phyloP scores from a whole-genome alignment of 768 basidiomycete species.

The Termitomyces sp. region DNA sequence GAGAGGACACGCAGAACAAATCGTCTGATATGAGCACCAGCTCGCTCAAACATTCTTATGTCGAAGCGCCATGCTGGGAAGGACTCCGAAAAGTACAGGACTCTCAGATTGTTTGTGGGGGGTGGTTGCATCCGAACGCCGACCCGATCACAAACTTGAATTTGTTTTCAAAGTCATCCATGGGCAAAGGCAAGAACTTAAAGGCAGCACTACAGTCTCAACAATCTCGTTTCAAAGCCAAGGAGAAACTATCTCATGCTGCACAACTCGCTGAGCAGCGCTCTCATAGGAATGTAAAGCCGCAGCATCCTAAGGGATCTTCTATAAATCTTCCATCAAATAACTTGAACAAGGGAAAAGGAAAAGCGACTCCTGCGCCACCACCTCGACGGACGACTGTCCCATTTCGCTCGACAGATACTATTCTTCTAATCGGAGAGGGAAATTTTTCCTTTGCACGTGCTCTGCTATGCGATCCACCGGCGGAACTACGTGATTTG shows the following conservation, averaged over 20 bases:
- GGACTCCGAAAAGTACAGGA: neutral
- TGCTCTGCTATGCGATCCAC: constrained; percentile 52
- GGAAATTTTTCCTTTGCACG: constrained; percentile 92
- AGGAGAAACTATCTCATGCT: constrained; percentile 47
- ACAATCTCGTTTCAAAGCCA: constrained; percentile 57
- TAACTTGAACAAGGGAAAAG: constrained; percentile 25
- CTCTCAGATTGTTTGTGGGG: too few species aligned
- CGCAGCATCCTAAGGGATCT: constrained; percentile 9
- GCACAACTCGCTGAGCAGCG: constrained; percentile 48
- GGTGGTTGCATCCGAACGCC: neutral
- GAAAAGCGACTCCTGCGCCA: constrained; percentile 27
- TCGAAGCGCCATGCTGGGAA: too few species aligned
- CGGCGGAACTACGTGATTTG: constrained; percentile 44
- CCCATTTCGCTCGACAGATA: constrained; percentile 61
- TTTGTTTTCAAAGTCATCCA: constrained; percentile 4
- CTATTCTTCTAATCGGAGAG: constrained; percentile 80
- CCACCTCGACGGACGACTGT: constrained; percentile 39
- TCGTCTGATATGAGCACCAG: too few species aligned
- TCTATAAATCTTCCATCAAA: neutral
- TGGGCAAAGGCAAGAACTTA: constrained; percentile 53
- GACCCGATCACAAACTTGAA: neutral
- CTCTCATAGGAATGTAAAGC: constrained; percentile 25
- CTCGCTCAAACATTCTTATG: too few species aligned
- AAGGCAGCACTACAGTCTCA: constrained; percentile 67
- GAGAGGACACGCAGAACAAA: neutral